Conservation (phyloP, 1,284 basidiomycete species). For the Tranzscheliella williamsii region DNA sequence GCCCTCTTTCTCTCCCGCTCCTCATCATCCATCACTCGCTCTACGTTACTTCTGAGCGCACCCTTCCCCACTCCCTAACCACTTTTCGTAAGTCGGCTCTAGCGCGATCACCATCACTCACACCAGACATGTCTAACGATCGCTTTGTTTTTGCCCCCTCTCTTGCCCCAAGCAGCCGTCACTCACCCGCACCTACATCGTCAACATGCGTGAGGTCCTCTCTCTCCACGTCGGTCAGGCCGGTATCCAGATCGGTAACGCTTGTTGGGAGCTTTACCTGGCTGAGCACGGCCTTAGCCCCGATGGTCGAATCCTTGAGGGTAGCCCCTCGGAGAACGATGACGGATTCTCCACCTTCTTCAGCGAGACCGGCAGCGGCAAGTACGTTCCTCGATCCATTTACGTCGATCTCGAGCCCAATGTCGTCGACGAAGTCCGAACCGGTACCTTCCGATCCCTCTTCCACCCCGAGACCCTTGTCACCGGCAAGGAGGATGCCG, state of each 20-base stretch:
- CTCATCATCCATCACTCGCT: slow-evolving; percentile 44
- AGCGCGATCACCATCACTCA: slow-evolving; percentile 11
- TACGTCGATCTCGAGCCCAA: slow-evolving; percentile 95
- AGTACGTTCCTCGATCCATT: slow-evolving; percentile 95
- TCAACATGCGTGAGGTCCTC: slow-evolving; percentile 70
- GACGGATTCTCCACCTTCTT: slow-evolving; percentile 91
- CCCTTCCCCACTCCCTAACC: background rate
- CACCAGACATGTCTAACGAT: too few relatives aligned
- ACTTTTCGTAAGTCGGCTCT: slow-evolving; percentile 12
- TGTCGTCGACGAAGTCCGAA: slow-evolving; percentile 94
- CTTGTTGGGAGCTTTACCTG: slow-evolving; percentile 87
- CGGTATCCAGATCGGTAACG: slow-evolving; percentile 74
- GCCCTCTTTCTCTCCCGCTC: slow-evolving; percentile 3
- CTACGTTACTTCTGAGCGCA: slow-evolving; percentile 57
- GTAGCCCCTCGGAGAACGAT: slow-evolving; percentile 75
- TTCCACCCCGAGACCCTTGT: slow-evolving; percentile 99
- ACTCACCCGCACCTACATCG: too few relatives aligned
- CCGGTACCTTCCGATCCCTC: slow-evolving; percentile 86
- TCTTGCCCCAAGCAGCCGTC: too few relatives aligned
- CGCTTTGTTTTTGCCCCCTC: too few relatives aligned
- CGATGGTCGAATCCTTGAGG: slow-evolving; percentile 63
- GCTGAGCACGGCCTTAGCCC: slow-evolving; percentile 86
- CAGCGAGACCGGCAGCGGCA: slow-evolving; percentile 60
- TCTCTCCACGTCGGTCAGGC: slow-evolving; percentile 93
- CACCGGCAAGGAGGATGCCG: slow-evolving; percentile 98